These are phyloP conservation scores for Pyricularia grisea DNA, from an alignment of 2,329 filamentous ascomycete genomes.

Conservation along the genomic window DNA sequence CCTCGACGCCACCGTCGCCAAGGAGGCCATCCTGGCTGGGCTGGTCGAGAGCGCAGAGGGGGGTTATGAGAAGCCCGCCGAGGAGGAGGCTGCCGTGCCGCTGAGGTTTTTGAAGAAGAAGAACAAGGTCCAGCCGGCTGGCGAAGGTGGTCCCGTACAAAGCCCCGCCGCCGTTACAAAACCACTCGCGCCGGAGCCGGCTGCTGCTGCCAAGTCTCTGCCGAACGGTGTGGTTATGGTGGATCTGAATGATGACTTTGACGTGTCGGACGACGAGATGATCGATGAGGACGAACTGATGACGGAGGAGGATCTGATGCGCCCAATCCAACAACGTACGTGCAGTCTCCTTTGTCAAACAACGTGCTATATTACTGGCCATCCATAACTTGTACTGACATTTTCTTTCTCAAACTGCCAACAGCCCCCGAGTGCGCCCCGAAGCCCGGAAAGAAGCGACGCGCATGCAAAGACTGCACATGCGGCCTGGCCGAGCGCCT, in stretches of 20 bases:
- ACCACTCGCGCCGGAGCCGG: constrained; percentile 15
- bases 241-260: constrained; percentile 42
- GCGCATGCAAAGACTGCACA: constrained; percentile 96
- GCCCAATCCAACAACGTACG: constrained; percentile 73
- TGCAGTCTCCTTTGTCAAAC: constrained; percentile 20
- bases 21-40: constrained; percentile 80
- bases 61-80: constrained; percentile 67
- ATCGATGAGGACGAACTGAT: constrained; percentile 88
- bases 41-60: constrained; percentile 54
- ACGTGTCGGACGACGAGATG: constrained; percentile 54
- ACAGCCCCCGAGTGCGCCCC: constrained; percentile 76
- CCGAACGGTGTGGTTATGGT: constrained; percentile 36
- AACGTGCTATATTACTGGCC: background rate
- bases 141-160: background rate
- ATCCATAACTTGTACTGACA: constrained; percentile 2
- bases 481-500: constrained; percentile 78
- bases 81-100: constrained; percentile 46
- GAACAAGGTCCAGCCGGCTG: constrained; percentile 22
- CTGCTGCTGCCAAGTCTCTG: constrained; percentile 54
- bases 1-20: constrained; percentile 42
- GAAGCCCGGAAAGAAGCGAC: constrained; percentile 76
- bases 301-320: constrained; percentile 72
- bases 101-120: constrained; percentile 56
- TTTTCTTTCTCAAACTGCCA: background rate
- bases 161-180: background rate